Conservation (phyloP, 495 filamentous ascomycete species). For the Penicillium pancosmium region DNA sequence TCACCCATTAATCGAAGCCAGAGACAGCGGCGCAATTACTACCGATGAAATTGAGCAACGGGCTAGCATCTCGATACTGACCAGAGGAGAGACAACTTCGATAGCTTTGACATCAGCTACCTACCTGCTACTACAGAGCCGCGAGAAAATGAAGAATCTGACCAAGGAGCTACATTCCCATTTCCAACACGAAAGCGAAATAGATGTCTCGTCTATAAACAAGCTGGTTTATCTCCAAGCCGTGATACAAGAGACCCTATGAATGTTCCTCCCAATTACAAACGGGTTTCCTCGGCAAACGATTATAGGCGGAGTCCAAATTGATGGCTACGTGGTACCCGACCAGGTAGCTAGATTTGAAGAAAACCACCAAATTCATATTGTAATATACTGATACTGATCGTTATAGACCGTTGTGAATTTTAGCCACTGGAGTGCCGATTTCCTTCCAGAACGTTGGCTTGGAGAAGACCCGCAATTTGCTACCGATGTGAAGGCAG, state of each 20-base stretch:
- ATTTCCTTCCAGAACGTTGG: slow-evolving; percentile 10
- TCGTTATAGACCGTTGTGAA: slow-evolving; percentile 3
- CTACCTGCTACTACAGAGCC: slow-evolving; percentile 4
- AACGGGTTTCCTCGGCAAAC: background rate
- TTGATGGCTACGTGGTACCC: slow-evolving; percentile 1
- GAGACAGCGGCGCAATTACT: background rate
- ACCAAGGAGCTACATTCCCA: background rate
- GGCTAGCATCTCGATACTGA: background rate
- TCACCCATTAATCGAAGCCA: background rate
- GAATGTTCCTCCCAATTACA: slow-evolving; percentile 6
- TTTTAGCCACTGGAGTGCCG: slow-evolving; percentile 5
- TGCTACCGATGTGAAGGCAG: slow-evolving; percentile 2
- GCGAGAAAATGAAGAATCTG: background rate
- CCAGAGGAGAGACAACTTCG: slow-evolving; percentile 3
- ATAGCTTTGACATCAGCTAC: slow-evolving; percentile 1
- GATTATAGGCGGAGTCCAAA: background rate
- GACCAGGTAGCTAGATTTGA: slow-evolving; percentile 4
- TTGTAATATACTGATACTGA: background rate
- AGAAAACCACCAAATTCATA: background rate
- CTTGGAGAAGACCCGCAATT: slow-evolving; percentile 2
- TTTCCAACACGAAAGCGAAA: background rate
- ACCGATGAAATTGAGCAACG: background rate
- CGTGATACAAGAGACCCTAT: slow-evolving; percentile 9
- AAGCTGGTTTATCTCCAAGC: slow-evolving; percentile 7
- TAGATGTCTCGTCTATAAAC: background rate